phyloP scores from a whole-genome alignment of 2,329 filamentous ascomycete species.

The Neurospora sp. region DNA sequence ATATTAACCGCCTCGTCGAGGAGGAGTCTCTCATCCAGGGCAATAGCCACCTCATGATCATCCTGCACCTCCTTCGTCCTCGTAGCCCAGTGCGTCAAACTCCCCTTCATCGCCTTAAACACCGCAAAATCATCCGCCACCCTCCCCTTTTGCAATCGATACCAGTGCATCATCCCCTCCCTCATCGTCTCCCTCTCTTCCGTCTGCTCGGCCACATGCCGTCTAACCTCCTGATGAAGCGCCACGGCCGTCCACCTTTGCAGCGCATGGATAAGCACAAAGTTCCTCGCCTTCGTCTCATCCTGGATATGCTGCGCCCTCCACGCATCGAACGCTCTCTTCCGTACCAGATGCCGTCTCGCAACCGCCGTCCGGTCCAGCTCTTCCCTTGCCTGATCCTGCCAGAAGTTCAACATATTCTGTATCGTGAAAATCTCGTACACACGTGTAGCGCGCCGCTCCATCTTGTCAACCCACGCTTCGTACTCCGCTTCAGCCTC shows the following conservation, averaged over 20 bases:
- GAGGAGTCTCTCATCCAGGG: conserved; percentile 13
- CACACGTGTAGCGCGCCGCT: conserved; percentile 51
- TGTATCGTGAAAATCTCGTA: conserved; percentile 56
- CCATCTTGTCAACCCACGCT: conserved; percentile 30
- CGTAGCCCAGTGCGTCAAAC: conserved; percentile 16
- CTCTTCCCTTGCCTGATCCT: conserved; percentile 52
- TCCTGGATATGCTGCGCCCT: conserved; percentile 54
- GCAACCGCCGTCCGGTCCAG: conserved; percentile 57
- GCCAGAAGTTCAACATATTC: conserved; percentile 62
- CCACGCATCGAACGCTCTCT: conserved; percentile 62
- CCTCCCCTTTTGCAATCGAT: conserved; percentile 15
- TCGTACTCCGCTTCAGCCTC: conserved; percentile 20
- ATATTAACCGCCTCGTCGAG: conserved; percentile 15
- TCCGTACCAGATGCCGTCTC: conserved; percentile 59
- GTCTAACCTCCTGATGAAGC: conserved; percentile 14
- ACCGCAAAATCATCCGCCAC: conserved; percentile 16
- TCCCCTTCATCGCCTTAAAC: conserved; percentile 5
- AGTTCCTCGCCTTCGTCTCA: conserved; percentile 37
- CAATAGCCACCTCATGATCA: conserved; percentile 8
- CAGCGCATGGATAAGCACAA: conserved; percentile 19
- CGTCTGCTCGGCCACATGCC: conserved; percentile 19
- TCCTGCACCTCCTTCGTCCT: conserved; percentile 5
- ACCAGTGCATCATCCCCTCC: conserved; percentile 1
- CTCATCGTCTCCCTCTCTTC: conserved; percentile 25
- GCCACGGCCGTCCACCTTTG: conserved; percentile 20